A percentile compares a stretch with the other conserved stretches of the same genome.
phyloP scores from a whole-genome alignment of 1,139 yeast species.

The Yamadazyma dendronema region DNA sequence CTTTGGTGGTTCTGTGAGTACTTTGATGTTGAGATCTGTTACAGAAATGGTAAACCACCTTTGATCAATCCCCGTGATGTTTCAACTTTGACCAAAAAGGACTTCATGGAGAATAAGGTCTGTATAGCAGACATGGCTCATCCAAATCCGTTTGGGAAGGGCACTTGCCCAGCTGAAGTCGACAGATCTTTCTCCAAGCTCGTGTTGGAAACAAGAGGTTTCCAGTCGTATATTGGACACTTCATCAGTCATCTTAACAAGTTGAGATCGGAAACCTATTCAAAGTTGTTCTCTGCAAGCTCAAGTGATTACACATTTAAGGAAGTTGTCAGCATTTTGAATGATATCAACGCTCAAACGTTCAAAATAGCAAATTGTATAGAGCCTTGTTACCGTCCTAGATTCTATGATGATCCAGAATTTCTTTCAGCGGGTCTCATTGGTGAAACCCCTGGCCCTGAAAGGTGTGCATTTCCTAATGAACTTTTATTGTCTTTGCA shows the following conservation, averaged over 20 bases:
- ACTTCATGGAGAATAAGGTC: conserved; percentile 4
- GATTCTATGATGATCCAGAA: conserved; percentile 25
- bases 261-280: conserved; percentile 29
- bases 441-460: background rate
- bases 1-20: conserved; percentile 59
- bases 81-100: conserved; percentile 22
- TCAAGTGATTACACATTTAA: conserved; percentile 19
- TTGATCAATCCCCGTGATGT: conserved; percentile 51
- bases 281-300: conserved; percentile 27
- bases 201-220: conserved; percentile 10
- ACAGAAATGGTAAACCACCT: conserved; percentile 62
- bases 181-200: no score
- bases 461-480: conserved; percentile 1
- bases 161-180: background rate
- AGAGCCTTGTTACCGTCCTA: conserved; percentile 20
- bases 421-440: conserved; percentile 14
- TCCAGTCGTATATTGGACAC: conserved; percentile 9
- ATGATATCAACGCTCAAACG: conserved; percentile 22
- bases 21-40: conserved; percentile 53
- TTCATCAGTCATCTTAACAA: conserved; percentile 19
- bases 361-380: conserved; percentile 15
- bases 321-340: conserved; percentile 18
- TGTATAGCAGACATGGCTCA: background rate
- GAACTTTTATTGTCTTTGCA: conserved; percentile 25
- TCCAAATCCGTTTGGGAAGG: background rate